Conservation (phyloP, 306 rosid genomes). For the Pyrus communis region DNA sequence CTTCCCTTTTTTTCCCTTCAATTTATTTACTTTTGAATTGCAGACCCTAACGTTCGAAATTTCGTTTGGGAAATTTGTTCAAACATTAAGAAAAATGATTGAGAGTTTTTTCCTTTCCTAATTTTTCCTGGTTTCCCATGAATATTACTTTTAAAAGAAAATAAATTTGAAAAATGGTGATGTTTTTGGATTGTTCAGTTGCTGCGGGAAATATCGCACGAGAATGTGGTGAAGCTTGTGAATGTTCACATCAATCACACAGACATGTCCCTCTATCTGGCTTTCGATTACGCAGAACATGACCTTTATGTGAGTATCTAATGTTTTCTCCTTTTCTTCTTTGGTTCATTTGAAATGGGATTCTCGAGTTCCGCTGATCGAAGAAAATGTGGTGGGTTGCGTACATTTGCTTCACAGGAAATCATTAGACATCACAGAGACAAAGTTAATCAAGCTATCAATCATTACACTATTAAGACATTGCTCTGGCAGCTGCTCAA, state of each 20-base stretch:
- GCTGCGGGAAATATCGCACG: conserved; percentile 85
- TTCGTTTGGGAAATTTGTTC: not conserved
- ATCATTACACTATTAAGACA: conserved; percentile 76
- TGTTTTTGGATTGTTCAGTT: conserved; percentile 43
- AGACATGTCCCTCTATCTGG: conserved; percentile 92
- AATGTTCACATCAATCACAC: conserved; percentile 90
- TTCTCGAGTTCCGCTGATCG: too few species aligned
- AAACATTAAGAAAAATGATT: not conserved
- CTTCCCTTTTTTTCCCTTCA: not conserved
- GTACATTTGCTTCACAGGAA: conserved; percentile 52
- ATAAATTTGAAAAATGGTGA: too few species aligned
- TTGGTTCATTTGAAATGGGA: not conserved
- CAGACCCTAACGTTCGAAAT: not conserved
- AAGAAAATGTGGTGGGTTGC: not conserved
- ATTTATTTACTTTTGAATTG: not conserved
- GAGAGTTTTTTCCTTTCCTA: conserved; percentile 3
- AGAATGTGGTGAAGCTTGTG: conserved; percentile 89
- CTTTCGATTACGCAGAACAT: conserved; percentile 93
- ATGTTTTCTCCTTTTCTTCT: not conserved
- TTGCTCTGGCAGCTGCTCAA: conserved; percentile 95
- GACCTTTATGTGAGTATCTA: conserved; percentile 79
- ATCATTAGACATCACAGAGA: conserved; percentile 91
- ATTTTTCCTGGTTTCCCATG: not conserved
- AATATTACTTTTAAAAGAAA: too few species aligned
- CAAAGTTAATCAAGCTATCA: conserved; percentile 72